A percentile compares a stretch with the other conserved stretches of the same genome.
Conservation (phyloP, 805 yeast genomes). For the Barnettozyma californica region DNA sequence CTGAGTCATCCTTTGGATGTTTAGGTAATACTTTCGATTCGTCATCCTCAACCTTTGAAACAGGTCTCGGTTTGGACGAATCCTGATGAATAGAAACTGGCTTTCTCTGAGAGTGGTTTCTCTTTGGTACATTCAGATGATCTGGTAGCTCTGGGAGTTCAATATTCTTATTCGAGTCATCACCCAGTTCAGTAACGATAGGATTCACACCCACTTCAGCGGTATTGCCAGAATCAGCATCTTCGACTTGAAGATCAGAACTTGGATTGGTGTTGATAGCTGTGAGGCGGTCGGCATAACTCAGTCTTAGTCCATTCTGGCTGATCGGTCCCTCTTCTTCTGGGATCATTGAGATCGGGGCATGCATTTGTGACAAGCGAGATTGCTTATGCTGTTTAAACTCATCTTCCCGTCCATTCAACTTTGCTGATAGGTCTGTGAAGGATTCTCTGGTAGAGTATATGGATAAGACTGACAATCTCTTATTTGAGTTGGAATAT, state of each 20-base stretch:
- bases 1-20: conserved; percentile 9
- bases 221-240: not conserved
- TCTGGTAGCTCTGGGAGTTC: conserved; percentile 24
- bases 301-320: conserved; percentile 27
- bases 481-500: conserved; percentile 56
- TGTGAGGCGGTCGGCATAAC: conserved; percentile 35
- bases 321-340: conserved; percentile 22
- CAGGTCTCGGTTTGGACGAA: conserved; percentile 7
- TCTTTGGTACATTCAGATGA: conserved; percentile 12
- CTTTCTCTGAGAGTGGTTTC: conserved; percentile 3
- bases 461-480: conserved; percentile 66
- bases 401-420: conserved; percentile 23
- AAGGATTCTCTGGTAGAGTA: conserved; percentile 65
- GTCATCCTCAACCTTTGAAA: conserved; percentile 15
- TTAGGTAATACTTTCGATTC: conserved; percentile 10
- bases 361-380: conserved; percentile 6
- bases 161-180: conserved; percentile 8
- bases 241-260: conserved; percentile 3
- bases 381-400: conserved; percentile 3
- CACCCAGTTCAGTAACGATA: conserved; percentile 9
- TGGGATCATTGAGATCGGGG: conserved; percentile 12
- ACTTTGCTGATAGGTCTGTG: conserved; percentile 46
- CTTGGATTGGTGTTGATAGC: conserved; percentile 12
- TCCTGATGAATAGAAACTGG: conserved; percentile 26
- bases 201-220: conserved; percentile 6